Evolutionary conservation across 2,329 filamentous ascomycete species (phyloP).

Genomic region (Pyricularia pennisetigena): DNA sequence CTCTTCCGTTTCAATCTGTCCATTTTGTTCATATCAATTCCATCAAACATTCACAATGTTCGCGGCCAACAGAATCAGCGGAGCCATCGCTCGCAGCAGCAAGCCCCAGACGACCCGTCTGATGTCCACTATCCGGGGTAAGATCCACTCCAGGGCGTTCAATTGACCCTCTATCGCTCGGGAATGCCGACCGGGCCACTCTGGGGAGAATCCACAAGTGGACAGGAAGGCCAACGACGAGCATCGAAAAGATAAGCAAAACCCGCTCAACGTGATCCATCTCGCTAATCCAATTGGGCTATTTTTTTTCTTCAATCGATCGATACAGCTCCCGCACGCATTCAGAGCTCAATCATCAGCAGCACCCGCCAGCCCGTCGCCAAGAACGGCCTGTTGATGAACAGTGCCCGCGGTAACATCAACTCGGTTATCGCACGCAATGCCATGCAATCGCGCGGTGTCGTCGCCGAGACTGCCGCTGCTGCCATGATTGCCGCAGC

Average conservation of each 20-base stretch:
- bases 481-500: not conserved
- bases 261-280: not conserved
- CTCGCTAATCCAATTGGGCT: not conserved
- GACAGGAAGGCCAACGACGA: not conserved
- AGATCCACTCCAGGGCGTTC: not conserved
- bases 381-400: not conserved
- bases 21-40: not conserved
- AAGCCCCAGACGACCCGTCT: constrained; percentile 1
- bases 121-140: constrained; percentile 1
- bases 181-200: not conserved
- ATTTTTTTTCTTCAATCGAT: not conserved
- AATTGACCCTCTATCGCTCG: not conserved
- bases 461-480: not conserved
- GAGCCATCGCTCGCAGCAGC: not conserved
- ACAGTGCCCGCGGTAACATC: not conserved
- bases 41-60: not conserved
- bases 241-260: not conserved
- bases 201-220: not conserved
- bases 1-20: not conserved
- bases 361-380: not conserved
- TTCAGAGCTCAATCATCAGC: constrained; percentile 1
- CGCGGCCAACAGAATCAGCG: not conserved
- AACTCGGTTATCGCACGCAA: not conserved
- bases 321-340: not conserved
- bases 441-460: not conserved